phyloP scores from a whole-genome alignment of 352 stramenopile species.

The Phytophthora europaea region DNA sequence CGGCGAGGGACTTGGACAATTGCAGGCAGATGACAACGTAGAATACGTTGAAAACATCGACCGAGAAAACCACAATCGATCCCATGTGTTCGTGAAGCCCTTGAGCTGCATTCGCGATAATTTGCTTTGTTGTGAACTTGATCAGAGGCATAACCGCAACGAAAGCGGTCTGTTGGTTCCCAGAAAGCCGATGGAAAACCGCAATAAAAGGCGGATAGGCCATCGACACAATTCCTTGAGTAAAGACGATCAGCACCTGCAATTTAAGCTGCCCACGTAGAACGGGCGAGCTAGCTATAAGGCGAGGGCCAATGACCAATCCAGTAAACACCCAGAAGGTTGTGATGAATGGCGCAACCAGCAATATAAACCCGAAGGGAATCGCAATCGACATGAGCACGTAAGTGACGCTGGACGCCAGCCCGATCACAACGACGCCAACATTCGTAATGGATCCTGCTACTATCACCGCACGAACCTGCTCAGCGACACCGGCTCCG shows the following conservation, averaged over 20 bases:
- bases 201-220: slow-evolving; percentile 32
- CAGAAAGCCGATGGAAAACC: slow-evolving; percentile 14
- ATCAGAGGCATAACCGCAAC: slow-evolving; percentile 23
- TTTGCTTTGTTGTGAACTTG: slow-evolving; percentile 32
- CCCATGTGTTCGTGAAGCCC: slow-evolving; percentile 35
- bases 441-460: slow-evolving; percentile 12
- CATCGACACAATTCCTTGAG: slow-evolving; percentile 23
- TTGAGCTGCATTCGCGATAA: slow-evolving; percentile 15
- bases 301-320: slow-evolving; percentile 5
- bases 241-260: slow-evolving; percentile 17
- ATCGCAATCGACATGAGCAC: slow-evolving; percentile 14
- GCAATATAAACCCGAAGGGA: slow-evolving; percentile 30
- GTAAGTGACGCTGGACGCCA: slow-evolving; percentile 15
- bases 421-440: slow-evolving; percentile 1
- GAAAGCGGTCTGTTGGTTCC: slow-evolving; percentile 11
- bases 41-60: slow-evolving; percentile 44
- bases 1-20: slow-evolving; percentile 9
- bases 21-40: slow-evolving; percentile 43
- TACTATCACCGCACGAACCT: slow-evolving; percentile 24
- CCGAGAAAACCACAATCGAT: slow-evolving; percentile 35
- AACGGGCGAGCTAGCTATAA: not conserved
- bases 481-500: slow-evolving; percentile 9
- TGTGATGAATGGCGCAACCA: slow-evolving; percentile 9
- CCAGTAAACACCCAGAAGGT: slow-evolving; percentile 17
- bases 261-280: slow-evolving; percentile 19